These are phyloP conservation scores for Cutaneotrichosporon arboriforme DNA, from an alignment of 1,284 basidiomycete genomes.

Conservation along the genomic window DNA sequence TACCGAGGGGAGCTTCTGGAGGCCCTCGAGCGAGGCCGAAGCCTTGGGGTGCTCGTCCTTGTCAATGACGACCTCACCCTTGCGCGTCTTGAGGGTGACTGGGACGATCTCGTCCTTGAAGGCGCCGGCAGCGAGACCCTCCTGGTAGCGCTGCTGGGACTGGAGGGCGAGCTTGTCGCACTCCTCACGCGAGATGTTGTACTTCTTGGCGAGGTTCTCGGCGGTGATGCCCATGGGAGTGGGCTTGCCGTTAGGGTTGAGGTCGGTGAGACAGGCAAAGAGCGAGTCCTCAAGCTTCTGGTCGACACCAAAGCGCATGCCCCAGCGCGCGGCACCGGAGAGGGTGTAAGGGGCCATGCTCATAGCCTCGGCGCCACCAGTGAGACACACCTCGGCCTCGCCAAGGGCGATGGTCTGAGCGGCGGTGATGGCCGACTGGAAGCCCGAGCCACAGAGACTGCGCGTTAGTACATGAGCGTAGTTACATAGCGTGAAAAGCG, in stretches of 20 bases:
- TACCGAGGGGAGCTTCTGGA: constrained; percentile 51
- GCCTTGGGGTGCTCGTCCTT: constrained; percentile 55
- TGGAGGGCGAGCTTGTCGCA: constrained; percentile 55
- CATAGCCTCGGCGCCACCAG: constrained; percentile 56
- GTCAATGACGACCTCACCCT: constrained; percentile 38
- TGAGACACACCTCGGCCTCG: constrained; percentile 53
- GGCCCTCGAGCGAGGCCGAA: constrained; percentile 48
- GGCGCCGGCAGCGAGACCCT: constrained; percentile 51
- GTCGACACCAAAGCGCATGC: constrained; percentile 48
- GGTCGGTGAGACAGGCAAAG: constrained; percentile 52
- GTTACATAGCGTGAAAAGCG: too few species aligned
- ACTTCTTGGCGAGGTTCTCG: constrained; percentile 55
- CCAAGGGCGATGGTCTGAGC: constrained; percentile 53
- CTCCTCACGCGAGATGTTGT: constrained; percentile 53
- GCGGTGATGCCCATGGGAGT: constrained; percentile 56
- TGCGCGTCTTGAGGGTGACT: constrained; percentile 80
- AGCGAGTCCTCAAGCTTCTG: constrained; percentile 56
- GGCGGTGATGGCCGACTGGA: constrained; percentile 54
- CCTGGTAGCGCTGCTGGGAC: constrained; percentile 54
- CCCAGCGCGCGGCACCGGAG: constrained; percentile 48
- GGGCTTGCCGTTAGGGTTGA: constrained; percentile 48
- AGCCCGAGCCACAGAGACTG: constrained; percentile 55
- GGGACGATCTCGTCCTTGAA: constrained; percentile 74
- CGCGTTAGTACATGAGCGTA: neutral
- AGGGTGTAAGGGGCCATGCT: constrained; percentile 52